These are phyloP conservation scores for Gossypioides kirkii DNA, from an alignment of 345 rosid genomes.

Conservation along the genomic window DNA sequence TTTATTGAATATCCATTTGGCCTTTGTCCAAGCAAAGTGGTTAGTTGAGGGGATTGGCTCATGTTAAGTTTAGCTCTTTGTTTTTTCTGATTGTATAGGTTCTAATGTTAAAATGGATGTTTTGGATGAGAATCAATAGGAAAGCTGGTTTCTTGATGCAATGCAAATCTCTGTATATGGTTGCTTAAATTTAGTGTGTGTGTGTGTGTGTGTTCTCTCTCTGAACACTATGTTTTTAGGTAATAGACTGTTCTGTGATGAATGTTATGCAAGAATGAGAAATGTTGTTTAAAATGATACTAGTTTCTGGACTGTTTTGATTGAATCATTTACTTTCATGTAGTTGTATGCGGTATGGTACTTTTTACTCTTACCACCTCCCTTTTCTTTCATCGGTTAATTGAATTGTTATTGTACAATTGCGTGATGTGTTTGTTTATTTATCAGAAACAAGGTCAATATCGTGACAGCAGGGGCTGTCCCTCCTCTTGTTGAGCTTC, in stretches of 20 bases:
- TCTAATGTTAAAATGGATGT: not conserved
- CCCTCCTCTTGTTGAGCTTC: constrained; percentile 64
- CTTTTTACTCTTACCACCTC: not conserved
- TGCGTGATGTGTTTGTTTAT: not conserved
- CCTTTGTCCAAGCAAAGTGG: not conserved
- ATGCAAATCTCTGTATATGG: not conserved
- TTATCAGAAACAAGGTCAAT: constrained; percentile 62
- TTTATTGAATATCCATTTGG: not conserved
- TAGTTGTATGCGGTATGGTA: not conserved
- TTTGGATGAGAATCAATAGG: not conserved
- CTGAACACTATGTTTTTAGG: no score
- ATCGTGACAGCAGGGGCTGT: constrained; percentile 67
- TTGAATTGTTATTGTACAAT: not conserved
- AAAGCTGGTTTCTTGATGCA: not conserved
- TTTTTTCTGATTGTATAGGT: not conserved
- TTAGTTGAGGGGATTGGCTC: not conserved
- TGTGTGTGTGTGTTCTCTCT: not conserved
- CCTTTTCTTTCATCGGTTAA: not conserved
- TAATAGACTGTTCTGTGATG: no score
- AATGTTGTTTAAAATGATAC: no score
- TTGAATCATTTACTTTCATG: not conserved
- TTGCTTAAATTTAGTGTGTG: not conserved
- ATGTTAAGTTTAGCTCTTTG: not conserved
- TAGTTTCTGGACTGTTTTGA: not conserved
- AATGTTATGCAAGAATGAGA: no score